phyloP scores from a whole-genome alignment of 2,329 filamentous ascomycete species.

The Venturiaceae sp. region DNA sequence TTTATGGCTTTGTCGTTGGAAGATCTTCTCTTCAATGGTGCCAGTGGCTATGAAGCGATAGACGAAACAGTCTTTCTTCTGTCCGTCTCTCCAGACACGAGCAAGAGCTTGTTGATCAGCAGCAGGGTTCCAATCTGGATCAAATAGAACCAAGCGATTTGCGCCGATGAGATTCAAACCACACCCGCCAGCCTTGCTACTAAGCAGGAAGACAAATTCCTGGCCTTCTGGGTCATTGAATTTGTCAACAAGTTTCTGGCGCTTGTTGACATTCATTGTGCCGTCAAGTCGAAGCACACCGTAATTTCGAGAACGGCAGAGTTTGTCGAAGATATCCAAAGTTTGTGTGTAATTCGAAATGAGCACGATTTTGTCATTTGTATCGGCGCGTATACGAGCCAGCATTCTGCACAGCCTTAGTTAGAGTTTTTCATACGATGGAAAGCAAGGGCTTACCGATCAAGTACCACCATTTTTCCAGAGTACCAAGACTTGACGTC shows the following conservation, averaged over 20 bases:
- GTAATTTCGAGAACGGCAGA: constrained; percentile 79
- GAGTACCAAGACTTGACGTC: constrained; percentile 95
- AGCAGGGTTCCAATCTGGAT: constrained; percentile 92
- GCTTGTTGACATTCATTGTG: constrained; percentile 95
- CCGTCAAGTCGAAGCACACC: constrained; percentile 85
- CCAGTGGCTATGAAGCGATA: constrained; percentile 99
- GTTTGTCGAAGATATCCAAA: constrained; percentile 82
- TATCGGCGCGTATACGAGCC: constrained; percentile 86
- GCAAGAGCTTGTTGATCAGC: constrained; percentile 95
- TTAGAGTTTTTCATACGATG: neutral
- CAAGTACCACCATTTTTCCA: constrained; percentile 97
- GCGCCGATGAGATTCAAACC: constrained; percentile 92
- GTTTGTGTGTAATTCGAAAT: constrained; percentile 99
- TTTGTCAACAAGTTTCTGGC: constrained; percentile 92
- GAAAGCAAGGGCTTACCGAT: constrained; percentile 38
- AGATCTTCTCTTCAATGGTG: constrained; percentile 98
- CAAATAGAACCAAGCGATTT: constrained; percentile 90
- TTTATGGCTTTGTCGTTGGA: constrained; percentile 96
- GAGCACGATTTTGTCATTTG: constrained; percentile 97
- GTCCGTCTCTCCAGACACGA: constrained; percentile 95
- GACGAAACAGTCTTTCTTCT: constrained; percentile 99
- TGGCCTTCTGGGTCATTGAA: constrained; percentile 89
- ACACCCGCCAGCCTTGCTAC: constrained; percentile 92
- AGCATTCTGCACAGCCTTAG: constrained; percentile 54
- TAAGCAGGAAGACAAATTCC: constrained; percentile 93